phyloP scores from a whole-genome alignment of 2,329 filamentous ascomycete genomes.

The Capronia americana region DNA sequence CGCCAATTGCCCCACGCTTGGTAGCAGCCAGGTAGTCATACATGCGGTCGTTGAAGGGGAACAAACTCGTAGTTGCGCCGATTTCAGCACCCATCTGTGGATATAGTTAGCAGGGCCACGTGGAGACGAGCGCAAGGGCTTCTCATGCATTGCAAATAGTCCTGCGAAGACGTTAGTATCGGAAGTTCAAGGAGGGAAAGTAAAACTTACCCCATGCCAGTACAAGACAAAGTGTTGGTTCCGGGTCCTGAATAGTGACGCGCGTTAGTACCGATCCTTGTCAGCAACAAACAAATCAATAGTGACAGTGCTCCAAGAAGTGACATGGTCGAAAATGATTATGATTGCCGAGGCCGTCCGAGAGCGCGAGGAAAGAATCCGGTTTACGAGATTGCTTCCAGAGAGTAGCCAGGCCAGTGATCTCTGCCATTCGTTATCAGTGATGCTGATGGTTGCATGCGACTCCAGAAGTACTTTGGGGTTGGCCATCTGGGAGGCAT shows the following conservation, averaged over 20 bases:
- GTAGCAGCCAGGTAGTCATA: slow-evolving; percentile 93
- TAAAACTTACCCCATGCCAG: slow-evolving; percentile 71
- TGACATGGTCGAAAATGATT: background rate
- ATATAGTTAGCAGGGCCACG: slow-evolving; percentile 3
- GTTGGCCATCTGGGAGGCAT: background rate
- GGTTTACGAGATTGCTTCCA: background rate
- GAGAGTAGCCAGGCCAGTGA: background rate
- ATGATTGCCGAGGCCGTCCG: background rate
- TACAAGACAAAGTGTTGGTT: slow-evolving; percentile 74
- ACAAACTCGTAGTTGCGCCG: slow-evolving; percentile 78
- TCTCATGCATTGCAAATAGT: background rate
- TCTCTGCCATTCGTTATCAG: background rate
- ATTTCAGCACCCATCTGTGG: slow-evolving; percentile 46
- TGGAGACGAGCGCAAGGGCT: background rate
- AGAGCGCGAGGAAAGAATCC: background rate
- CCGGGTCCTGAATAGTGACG: slow-evolving; percentile 64
- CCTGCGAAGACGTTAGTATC: background rate
- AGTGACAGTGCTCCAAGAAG: background rate
- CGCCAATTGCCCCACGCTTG: slow-evolving; percentile 87
- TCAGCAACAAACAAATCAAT: slow-evolving; percentile 32
- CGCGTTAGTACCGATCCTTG: slow-evolving; percentile 43
- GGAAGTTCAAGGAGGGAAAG: background rate
- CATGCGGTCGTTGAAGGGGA: slow-evolving; percentile 98
- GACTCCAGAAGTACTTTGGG: background rate
- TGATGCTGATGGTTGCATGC: background rate